Base-by-base conservation (phyloP, 768 basidiomycete genomes). In the Amanita inopinata region DNA sequence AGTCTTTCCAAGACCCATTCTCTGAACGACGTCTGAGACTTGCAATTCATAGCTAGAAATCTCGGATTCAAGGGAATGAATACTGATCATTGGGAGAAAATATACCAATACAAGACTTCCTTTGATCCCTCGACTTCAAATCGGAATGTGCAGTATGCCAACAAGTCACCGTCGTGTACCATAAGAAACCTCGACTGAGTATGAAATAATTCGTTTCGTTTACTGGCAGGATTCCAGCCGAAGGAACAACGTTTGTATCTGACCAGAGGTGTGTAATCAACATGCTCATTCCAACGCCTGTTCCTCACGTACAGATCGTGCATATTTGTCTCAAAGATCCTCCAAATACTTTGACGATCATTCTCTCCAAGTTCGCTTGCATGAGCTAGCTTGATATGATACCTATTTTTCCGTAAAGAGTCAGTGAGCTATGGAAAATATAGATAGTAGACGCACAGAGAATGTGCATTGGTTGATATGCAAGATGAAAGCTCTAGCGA, bases 11-110 rank as follows among this genome's bases (percentile, higher is more conserved):
- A 85, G 57, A 2, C 87, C 84, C 19, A 55, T 56, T 3, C 80
- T 64, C 46, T 68, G 71, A 10, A 52, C 58, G 1, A 50, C 33
- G 27, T 58, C 37, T 0, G 64, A 58, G 2, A 89, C 71, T 52
- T 91, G 87, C 3, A 89, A 59, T 39, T 91, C 88, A 54, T 91
- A 91, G 34, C 28, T 28, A 12, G n/a, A n/a, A n/a, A n/a, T n/a
- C n/a, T n/a, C n/a, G n/a, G n/a, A n/a, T n/a, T n/a, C n/a, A n/a
- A n/a, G n/a, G n/a, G n/a, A n/a, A n/a, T n/a, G n/a, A n/a, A n/a
- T n/a, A n/a, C n/a, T 12, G 24, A 23, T 30, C 20, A 31, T 27
- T 28, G 31, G 22, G 14, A 32, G 28, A 15, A 33, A 31, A 51
- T 57, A 19, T 51, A 86, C 87, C 85, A 89, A 55, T 90, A 91